Evolutionary conservation across 2,329 filamentous ascomycete genomes (phyloP).

Genomic region (Cladosporium sp.): DNA sequence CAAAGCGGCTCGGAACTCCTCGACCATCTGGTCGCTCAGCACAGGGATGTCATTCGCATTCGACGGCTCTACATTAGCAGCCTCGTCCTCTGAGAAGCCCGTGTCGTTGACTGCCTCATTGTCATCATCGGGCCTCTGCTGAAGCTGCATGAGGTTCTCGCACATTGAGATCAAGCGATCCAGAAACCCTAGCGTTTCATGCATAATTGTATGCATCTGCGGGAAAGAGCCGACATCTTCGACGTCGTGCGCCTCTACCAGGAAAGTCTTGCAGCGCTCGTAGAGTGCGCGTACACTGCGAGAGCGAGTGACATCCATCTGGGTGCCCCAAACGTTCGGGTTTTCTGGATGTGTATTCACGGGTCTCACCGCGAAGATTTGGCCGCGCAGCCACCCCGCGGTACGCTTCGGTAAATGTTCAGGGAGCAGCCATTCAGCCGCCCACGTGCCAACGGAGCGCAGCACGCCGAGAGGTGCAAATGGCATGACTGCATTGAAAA

Average conservation of each 20-base stretch:
- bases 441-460: slow-evolving; percentile 2
- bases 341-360: neutral
- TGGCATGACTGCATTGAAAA: neutral
- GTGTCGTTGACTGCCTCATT: neutral
- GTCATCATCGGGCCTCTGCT: neutral
- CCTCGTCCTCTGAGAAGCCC: neutral
- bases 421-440: slow-evolving; percentile 4
- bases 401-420: neutral
- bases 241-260: neutral
- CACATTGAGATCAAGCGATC: neutral
- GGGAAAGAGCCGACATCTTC: neutral
- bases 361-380: neutral
- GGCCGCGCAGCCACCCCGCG: slow-evolving; percentile 2
- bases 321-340: neutral
- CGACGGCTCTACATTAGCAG: neutral
- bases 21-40: slow-evolving; percentile 4
- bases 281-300: neutral
- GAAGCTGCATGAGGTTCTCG: neutral
- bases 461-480: slow-evolving; percentile 1
- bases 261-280: neutral
- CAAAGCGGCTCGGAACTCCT: neutral
- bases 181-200: neutral
- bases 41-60: neutral
- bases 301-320: slow-evolving; percentile 4
- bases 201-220: neutral